These are phyloP conservation scores for Pseudevernia furfuracea DNA, from an alignment of 495 filamentous ascomycete species.

Conservation along the genomic window DNA sequence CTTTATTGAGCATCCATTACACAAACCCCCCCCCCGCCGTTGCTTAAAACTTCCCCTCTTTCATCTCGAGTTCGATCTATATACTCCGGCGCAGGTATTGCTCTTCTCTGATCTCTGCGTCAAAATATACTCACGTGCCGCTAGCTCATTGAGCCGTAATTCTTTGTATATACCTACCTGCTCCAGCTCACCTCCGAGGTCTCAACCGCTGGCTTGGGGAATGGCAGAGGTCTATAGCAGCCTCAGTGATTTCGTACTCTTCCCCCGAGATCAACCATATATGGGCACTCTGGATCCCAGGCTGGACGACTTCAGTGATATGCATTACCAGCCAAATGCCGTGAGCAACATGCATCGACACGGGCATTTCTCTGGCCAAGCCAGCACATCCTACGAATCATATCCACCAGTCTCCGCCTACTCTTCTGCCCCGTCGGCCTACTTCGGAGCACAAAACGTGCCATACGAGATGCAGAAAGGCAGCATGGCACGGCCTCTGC, in stretches of 20 bases:
- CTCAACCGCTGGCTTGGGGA: slow-evolving; percentile 4
- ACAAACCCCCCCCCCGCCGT: background rate
- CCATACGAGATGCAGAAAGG: slow-evolving; percentile 18
- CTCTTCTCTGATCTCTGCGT: background rate
- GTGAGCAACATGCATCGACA: slow-evolving; percentile 18
- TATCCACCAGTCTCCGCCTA: slow-evolving; percentile 9
- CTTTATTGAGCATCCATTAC: background rate
- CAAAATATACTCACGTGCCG: background rate
- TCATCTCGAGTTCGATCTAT: slow-evolving; percentile 2
- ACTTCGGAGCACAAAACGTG: slow-evolving; percentile 13
- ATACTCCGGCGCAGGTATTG: background rate
- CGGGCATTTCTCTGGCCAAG: slow-evolving; percentile 10
- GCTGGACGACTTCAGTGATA: slow-evolving; percentile 9
- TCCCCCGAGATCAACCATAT: slow-evolving; percentile 22
- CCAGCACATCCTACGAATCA: slow-evolving; percentile 16
- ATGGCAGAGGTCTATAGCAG: slow-evolving; percentile 26
- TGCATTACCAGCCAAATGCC: slow-evolving; percentile 8
- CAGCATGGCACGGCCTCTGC: slow-evolving; percentile 6
- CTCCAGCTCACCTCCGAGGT: slow-evolving; percentile 1
- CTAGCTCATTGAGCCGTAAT: background rate
- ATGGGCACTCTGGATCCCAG: slow-evolving; percentile 8
- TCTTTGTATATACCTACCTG: background rate
- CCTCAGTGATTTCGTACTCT: slow-evolving; percentile 24
- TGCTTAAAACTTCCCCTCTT: background rate
- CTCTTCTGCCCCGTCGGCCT: slow-evolving; percentile 8